Conservation (phyloP, 2,329 filamentous ascomycete genomes). For the Xylaria digitata region DNA sequence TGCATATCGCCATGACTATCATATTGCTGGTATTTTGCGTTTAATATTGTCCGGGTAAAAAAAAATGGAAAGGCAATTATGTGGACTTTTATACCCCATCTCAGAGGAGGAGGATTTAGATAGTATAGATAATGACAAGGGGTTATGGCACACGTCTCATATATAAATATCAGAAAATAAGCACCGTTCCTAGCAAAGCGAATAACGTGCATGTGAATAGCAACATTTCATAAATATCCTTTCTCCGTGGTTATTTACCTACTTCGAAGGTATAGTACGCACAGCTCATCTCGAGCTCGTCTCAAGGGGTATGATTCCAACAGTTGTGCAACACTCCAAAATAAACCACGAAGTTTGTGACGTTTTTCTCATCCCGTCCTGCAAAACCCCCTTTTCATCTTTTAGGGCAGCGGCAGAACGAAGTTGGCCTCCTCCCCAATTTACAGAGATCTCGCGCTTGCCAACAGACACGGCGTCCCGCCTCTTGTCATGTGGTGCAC, state of each 20-base stretch:
- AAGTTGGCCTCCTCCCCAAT: not conserved
- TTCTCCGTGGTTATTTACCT: constrained; percentile 6
- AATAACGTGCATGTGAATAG: not conserved
- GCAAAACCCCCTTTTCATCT: constrained; percentile 19
- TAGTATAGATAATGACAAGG: not conserved
- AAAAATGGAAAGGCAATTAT: not conserved
- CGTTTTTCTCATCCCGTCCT: constrained; percentile 21
- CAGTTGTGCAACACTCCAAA: constrained; percentile 8
- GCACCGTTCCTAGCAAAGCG: no score
- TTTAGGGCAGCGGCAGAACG: not conserved
- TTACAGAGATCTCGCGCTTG: not conserved
- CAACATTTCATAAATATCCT: not conserved
- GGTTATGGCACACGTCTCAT: not conserved
- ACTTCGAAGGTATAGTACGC: constrained; percentile 3
- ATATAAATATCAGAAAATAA: not conserved
- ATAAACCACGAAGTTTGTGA: not conserved
- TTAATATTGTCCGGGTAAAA: not conserved
- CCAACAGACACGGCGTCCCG: constrained; percentile 9
- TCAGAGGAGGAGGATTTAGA: not conserved
- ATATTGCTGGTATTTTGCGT: not conserved
- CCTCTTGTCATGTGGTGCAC: not conserved
- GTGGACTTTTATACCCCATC: not conserved
- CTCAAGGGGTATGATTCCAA: not conserved
- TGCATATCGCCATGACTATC: not conserved
- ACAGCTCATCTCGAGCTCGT: not conserved